Percentiles rank a stretch among this genome's conserved stretches.
phyloP scores from a whole-genome alignment of 441 rosid genomes.

The Pelargonium citronellum region DNA sequence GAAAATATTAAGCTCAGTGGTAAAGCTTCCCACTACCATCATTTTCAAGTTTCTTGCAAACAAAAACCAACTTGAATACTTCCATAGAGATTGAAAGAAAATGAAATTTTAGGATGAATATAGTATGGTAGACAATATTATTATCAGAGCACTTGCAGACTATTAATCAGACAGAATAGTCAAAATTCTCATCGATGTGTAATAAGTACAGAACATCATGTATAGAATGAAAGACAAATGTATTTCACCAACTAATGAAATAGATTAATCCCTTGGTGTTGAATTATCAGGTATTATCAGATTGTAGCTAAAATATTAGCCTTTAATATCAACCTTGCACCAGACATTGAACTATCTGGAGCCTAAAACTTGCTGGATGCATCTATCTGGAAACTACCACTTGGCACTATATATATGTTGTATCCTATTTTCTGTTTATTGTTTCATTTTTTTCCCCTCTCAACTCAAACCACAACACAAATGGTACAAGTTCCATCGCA shows the following conservation, averaged over 20 bases:
- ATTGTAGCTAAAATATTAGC: no score
- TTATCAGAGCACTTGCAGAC: background rate
- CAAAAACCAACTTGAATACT: background rate
- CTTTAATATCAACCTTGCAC: background rate
- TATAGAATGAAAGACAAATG: background rate
- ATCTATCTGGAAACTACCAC: background rate
- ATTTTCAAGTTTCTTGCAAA: no score
- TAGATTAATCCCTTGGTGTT: no score
- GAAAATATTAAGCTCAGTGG: no score
- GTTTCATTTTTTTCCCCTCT: no score
- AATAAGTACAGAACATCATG: background rate
- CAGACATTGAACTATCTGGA: background rate
- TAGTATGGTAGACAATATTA: background rate
- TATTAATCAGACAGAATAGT: background rate
- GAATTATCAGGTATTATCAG: no score
- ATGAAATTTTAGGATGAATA: background rate
- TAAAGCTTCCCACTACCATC: no score
- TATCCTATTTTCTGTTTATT: no score
- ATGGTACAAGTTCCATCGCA: no score
- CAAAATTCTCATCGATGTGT: background rate
- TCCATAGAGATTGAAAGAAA: background rate
- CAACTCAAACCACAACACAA: no score
- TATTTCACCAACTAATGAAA: background rate
- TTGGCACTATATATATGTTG: no score
- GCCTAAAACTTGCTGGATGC: background rate